Percentiles rank a stretch among this genome's conserved stretches.
Conservation (phyloP, 2,329 filamentous ascomycete genomes). For the Fusarium sp. region DNA sequence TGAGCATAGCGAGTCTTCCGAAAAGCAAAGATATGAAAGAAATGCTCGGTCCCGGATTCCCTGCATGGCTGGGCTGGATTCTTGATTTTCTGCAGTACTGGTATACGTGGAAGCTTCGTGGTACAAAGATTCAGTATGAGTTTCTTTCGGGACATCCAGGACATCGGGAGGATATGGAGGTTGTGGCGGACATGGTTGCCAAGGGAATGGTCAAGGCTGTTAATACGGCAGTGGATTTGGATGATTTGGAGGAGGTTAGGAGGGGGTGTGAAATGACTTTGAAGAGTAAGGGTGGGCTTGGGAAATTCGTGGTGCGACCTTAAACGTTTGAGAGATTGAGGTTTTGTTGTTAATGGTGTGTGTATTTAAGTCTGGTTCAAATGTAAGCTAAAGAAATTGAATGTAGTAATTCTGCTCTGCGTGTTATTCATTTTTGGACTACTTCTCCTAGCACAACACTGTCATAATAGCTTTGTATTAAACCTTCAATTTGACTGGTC, state of each 20-base stretch:
- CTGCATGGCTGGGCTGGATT: conserved; percentile 55
- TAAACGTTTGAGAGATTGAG: neutral
- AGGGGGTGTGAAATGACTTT: conserved; percentile 55
- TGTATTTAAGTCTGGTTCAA: too few species aligned
- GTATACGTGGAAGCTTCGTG: conserved; percentile 57
- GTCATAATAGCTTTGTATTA: neutral
- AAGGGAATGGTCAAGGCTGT: conserved; percentile 59
- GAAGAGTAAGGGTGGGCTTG: conserved; percentile 45
- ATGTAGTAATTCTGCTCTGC: neutral
- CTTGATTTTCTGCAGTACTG: conserved; percentile 54
- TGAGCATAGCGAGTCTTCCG: conserved; percentile 58
- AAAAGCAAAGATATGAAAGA: conserved; percentile 45
- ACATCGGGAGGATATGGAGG: conserved; percentile 57
- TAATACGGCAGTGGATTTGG: conserved; percentile 55
- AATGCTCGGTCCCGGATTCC: conserved; percentile 51
- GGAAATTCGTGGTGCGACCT: conserved; percentile 48
- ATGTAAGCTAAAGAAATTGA: neutral
- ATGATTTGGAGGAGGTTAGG: conserved; percentile 59
- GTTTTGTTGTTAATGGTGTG: too few species aligned
- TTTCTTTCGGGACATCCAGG: conserved; percentile 60
- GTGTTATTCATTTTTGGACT: neutral
- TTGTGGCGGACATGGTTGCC: conserved; percentile 56
- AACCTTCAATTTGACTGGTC: neutral
- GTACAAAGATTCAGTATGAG: conserved; percentile 59
- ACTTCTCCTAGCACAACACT: neutral